Conservation (phyloP, 345 rosid genomes). For the Isatis tinctoria region DNA sequence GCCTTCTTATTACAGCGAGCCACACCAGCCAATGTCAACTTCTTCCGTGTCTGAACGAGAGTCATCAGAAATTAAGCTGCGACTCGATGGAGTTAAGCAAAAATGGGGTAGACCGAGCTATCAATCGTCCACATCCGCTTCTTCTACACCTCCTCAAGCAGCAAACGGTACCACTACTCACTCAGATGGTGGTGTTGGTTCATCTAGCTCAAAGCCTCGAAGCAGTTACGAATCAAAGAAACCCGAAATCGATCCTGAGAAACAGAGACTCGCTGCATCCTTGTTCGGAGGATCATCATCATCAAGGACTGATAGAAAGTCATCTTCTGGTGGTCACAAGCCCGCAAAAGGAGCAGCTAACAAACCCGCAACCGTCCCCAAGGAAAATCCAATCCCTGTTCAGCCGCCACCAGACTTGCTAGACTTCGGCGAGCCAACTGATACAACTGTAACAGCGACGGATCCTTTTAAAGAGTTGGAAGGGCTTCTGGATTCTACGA, state of each 20-base stretch:
- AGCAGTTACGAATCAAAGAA: conserved; percentile 59
- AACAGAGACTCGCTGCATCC: conserved; percentile 98
- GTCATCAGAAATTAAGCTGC: conserved; percentile 64
- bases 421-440: conserved; percentile 69
- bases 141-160: conserved; percentile 47
- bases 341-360: conserved; percentile 42
- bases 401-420: conserved; percentile 88
- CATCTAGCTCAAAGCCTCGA: conserved; percentile 45
- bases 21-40: conserved; percentile 40
- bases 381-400: conserved; percentile 40
- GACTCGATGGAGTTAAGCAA: conserved; percentile 92
- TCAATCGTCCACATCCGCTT: conserved; percentile 48
- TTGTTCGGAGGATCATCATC: conserved; percentile 75
- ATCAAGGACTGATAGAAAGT: conserved; percentile 52
- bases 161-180: conserved; percentile 44
- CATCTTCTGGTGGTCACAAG: conserved; percentile 52
- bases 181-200: conserved; percentile 35
- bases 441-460: conserved; percentile 30
- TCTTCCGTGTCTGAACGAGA: conserved; percentile 51
- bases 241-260: conserved; percentile 71
- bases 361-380: conserved; percentile 33
- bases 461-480: conserved; percentile 91
- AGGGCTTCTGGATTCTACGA: conserved; percentile 66
- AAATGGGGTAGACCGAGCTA: conserved; percentile 87
- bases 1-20: conserved; percentile 54